Evolutionary conservation across 345 rosid genomes (phyloP), one percentile per base, ranked within the genome.

Genomic region (Euclidium syriacum): DNA sequence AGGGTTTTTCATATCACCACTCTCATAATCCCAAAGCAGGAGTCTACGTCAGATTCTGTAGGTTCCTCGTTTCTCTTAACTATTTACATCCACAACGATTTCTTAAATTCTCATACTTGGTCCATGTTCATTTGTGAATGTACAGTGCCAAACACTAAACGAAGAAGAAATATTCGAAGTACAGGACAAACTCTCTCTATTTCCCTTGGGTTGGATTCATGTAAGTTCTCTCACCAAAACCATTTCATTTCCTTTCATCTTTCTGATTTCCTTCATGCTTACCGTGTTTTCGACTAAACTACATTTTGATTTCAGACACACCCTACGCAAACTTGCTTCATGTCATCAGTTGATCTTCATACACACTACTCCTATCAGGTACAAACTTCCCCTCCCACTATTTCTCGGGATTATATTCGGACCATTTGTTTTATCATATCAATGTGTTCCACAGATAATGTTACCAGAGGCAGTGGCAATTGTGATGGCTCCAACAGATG

Each of bases 341-440:
- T 90, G 99, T 94, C 99, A 43, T 94, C 99, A 4, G 96, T 94
- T 53, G 99, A 90, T 81, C 85, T 94, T 66, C 99, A 94, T 67
- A 94, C 97, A 14, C 99, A 94, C 75, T 94, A 94, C 81, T 94
- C 97, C 0, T 94, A 94, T 65, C 99, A 94, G 95, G 97, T 94
- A 26, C 39, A 38, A 20, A 55, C 25, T 54, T 5, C 9, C 26
- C 46, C 10, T 15, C 18, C 16, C 64, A 44, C 10, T 14, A 24
- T 19, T 12, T 42, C 0, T 12, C 26, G 20, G 0, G 33, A 29
- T 14, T 0, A 44, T 38, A 5, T 0, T 6, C 56, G 30, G 62
- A 42, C 4, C 20, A 16, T 12, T 18, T 50, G 32, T 25, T 29
- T 22, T 16, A 41, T 36, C 29, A 19, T 53, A 15, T 40, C 6